Conservation (phyloP, 371 early-diverging fungal species). For the Homolaphlyctis polyrhiza region DNA sequence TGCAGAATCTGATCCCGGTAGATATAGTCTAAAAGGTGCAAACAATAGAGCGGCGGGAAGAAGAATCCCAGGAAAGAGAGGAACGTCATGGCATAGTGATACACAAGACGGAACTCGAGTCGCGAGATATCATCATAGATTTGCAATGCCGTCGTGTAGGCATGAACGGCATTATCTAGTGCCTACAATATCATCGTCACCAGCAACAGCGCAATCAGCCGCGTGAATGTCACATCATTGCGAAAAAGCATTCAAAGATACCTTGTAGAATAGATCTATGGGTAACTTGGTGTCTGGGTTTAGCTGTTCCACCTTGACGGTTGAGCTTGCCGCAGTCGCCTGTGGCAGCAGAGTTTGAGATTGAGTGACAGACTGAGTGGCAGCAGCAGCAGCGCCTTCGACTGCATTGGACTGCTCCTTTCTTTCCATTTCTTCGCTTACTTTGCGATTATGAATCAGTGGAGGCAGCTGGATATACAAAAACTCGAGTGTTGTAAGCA, state of each 20-base stretch:
- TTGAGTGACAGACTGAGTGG: no score
- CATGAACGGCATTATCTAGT: neutral
- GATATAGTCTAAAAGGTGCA: slow-evolving; percentile 51
- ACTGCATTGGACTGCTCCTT: slow-evolving; percentile 3
- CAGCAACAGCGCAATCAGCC: no score
- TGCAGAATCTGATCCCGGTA: slow-evolving; percentile 55
- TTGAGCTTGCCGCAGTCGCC: no score
- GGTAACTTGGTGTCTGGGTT: no score
- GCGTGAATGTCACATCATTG: no score
- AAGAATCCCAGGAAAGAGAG: slow-evolving; percentile 37
- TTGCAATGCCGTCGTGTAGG: neutral
- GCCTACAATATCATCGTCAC: no score
- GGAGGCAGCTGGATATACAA: slow-evolving; percentile 49
- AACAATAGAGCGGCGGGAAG: slow-evolving; percentile 42
- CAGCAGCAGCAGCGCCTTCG: no score
- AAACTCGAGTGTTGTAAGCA: slow-evolving; percentile 34
- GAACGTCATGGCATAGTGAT: neutral
- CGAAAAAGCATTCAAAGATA: no score
- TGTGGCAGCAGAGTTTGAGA: no score
- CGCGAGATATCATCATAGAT: neutral
- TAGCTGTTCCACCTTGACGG: no score
- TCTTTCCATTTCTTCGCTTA: slow-evolving; percentile 12
- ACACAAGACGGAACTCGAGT: neutral
- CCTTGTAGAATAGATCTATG: no score
- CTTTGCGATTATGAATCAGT: slow-evolving; percentile 36